phyloP scores from a whole-genome alignment of 1,284 basidiomycete species.

The Trametes sp. region DNA sequence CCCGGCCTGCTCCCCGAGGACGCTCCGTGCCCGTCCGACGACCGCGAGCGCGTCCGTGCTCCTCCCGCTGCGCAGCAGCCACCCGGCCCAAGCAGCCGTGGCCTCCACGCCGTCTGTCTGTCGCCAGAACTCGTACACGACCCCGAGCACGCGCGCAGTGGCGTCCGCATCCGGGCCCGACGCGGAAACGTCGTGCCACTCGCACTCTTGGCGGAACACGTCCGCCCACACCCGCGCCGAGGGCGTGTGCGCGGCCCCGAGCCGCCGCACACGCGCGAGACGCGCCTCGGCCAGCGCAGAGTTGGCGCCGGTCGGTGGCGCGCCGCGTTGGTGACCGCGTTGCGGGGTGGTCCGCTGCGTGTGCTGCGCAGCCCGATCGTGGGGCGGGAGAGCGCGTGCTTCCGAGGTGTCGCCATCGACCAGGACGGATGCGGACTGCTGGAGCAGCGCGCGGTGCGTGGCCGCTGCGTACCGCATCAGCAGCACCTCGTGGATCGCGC shows the following conservation, averaged over 20 bases:
- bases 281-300: conserved; percentile 33
- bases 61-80: conserved; percentile 51
- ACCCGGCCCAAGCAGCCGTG: conserved; percentile 53
- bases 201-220: conserved; percentile 46
- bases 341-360: conserved; percentile 19
- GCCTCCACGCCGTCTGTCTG: conserved; percentile 47
- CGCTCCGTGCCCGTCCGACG: conserved; percentile 35
- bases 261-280: conserved; percentile 48
- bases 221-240: conserved; percentile 54
- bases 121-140: conserved; percentile 54
- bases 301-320: not conserved
- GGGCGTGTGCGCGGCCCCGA: conserved; percentile 52
- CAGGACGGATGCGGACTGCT: not conserved
- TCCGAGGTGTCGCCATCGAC: not conserved
- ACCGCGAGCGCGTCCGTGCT: conserved; percentile 38
- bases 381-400: not conserved
- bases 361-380: conserved; percentile 19
- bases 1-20: conserved; percentile 29
- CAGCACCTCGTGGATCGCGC: conserved; percentile 54
- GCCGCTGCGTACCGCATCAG: conserved; percentile 52
- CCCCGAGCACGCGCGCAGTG: conserved; percentile 44
- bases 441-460: conserved; percentile 36
- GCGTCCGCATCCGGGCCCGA: conserved; percentile 23
- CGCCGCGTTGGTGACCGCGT: not conserved
- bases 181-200: conserved; percentile 10